These are phyloP conservation scores for Allomyces arbusculus DNA, from an alignment of 192 early-diverging fungal genomes.

Conservation along the genomic window DNA sequence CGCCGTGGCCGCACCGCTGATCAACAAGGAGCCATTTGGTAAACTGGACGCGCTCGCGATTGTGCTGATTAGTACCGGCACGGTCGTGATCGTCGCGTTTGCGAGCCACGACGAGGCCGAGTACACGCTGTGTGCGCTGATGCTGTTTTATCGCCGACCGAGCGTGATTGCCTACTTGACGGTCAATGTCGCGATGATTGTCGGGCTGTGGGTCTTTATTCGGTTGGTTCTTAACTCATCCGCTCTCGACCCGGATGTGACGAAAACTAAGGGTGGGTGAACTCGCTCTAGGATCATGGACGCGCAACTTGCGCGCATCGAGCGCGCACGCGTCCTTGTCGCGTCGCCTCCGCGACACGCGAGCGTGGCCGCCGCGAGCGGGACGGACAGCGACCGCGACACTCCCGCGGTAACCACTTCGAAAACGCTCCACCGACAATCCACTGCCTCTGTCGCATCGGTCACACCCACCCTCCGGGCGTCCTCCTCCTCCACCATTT, in stretches of 20 bases:
- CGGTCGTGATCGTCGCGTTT: slow-evolving; percentile 48
- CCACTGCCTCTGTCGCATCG: no score
- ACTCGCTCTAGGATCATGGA: no score
- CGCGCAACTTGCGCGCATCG: no score
- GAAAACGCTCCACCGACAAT: no score
- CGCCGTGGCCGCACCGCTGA: slow-evolving; percentile 50
- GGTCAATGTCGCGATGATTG: slow-evolving; percentile 28
- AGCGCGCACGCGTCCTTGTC: no score
- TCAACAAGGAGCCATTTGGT: slow-evolving; percentile 50
- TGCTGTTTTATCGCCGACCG: slow-evolving; percentile 38
- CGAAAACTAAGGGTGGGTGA: slow-evolving; percentile 6
- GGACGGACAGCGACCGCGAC: no score
- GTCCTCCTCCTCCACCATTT: no score
- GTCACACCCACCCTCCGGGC: no score
- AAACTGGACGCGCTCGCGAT: slow-evolving; percentile 48
- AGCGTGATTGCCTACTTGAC: slow-evolving; percentile 44
- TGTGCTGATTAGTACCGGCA: slow-evolving; percentile 50
- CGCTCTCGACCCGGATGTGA: neutral
- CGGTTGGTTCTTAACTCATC: neutral
- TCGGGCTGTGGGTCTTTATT: slow-evolving; percentile 37
- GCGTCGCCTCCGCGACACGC: no score
- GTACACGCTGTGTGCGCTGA: slow-evolving; percentile 48
- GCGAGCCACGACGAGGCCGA: slow-evolving; percentile 14
- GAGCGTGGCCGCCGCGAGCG: no score
- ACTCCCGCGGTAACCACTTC: no score